A percentile compares a stretch with the other conserved stretches of the same genome.
Evolutionary conservation across 345 rosid species (phyloP).

Genomic region (Turnera subulata): DNA sequence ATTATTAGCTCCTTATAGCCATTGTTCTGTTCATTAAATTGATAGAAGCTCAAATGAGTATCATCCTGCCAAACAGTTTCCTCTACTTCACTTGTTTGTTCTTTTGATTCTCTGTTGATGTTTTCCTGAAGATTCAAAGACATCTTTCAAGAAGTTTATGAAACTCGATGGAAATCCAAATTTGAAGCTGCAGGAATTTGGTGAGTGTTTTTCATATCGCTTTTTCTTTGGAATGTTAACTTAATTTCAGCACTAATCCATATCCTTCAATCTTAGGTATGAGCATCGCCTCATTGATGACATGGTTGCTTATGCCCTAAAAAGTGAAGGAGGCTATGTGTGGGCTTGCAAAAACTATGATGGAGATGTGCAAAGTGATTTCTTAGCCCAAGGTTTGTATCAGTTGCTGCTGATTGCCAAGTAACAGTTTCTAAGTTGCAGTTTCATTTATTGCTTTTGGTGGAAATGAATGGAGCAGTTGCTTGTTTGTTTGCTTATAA

Average conservation of each 20-base stretch:
- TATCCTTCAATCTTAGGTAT: conserved; percentile 51
- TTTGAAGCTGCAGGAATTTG: conserved; percentile 90
- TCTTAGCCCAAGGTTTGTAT: conserved; percentile 86
- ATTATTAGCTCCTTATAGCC: too few relatives aligned
- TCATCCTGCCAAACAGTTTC: too few relatives aligned
- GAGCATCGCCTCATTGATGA: conserved; percentile 99
- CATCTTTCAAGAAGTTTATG: conserved; percentile 96
- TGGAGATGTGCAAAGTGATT: conserved; percentile 99
- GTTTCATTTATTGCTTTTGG: background rate
- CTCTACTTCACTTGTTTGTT: conserved; percentile 6
- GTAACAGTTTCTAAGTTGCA: background rate
- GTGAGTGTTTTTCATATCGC: conserved; percentile 35
- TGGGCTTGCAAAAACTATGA: conserved; percentile 99
- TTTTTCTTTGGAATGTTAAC: conserved; percentile 13
- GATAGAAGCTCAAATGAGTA: too few relatives aligned
- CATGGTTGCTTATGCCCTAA: conserved; percentile 97
- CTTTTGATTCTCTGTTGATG: background rate
- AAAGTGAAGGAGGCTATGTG: conserved; percentile 95
- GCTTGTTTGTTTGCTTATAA: background rate
- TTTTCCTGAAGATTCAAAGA: conserved; percentile 74
- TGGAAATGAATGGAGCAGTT: background rate
- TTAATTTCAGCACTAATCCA: conserved; percentile 8
- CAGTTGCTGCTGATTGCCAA: background rate
- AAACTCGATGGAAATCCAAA: conserved; percentile 72
- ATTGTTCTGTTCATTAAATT: too few relatives aligned